Base-by-base conservation (phyloP, 108 stramenopile genomes). In the Asterionellopsis glacialis region DNA sequence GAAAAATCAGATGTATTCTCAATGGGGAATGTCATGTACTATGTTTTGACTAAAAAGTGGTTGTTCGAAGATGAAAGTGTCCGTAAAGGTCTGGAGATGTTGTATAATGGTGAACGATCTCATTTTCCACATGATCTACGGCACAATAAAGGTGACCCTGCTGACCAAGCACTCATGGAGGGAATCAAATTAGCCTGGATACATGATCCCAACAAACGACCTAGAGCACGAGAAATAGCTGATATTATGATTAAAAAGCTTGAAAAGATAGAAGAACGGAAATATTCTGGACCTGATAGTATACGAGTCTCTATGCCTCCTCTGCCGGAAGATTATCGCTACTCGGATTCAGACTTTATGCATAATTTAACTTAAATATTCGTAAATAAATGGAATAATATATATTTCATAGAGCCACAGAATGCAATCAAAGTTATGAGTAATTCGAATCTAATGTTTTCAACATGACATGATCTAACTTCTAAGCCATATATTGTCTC, bases 1-100 rank as follows among this genome's bases (percentile, higher is more conserved):
- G 86, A 87, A 66, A 87, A 79, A 68, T 48, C 82, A 0, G 86
- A 87, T 59, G 73, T 87, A 0, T 87, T 74, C 63, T 72, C 73
- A 22, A 52, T 87, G 68, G 86, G 86, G 12, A 87, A 83, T 69
- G 76, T 84, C 22, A 61, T 87, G 43, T 87, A 79, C 47, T 68
- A 70, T 19, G 48, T 87, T 9, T 40, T 84, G 1, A 76, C 74
- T 11, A 54, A 54, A 15, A 23, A 27, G 22, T 54, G 53, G 53
- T 15, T 54, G 6, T 54, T 23, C 24, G 53, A 54, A 54, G 53
- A 11, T 4, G n/a, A 54, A n/a, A 15, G 1, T 27, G 22, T n/a
- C 5, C 2, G 22, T 5, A 11, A 4, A 23, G 53, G 9, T 22
- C 22, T 23, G 4, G 2, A 26, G n/a, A n/a, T 5, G 5, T 5